Evolutionary conservation across 2,329 filamentous ascomycete genomes (phyloP), one percentile per base, ranked within the genome.

Genomic region (Colletotrichum melonis): DNA sequence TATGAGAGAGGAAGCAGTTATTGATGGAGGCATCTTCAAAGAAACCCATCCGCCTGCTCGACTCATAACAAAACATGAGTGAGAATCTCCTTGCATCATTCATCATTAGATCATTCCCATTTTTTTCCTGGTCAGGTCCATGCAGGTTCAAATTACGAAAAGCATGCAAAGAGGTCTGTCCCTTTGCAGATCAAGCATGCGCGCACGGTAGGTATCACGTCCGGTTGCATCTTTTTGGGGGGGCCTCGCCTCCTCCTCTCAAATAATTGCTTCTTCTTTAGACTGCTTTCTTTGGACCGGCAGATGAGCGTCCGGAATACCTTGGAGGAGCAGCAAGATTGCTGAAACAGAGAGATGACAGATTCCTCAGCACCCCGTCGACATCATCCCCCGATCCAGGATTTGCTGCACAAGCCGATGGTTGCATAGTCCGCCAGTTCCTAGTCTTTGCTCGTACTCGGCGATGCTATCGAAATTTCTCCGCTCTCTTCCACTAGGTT

Each of bases 291-390:
- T 63, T 26, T 46, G 62, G 52, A 55, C 38, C 64, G 69, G 64
- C 56, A 68, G 38, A 46, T 58, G 30, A 30, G 19, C 42, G 59
- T 49, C 14, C 3, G 26, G 14, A 16, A 26, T 30, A 28, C 28
- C 2, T 28, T 22, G 38, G 19, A 5, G 62, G 32, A 56, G 32
- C 5, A 42, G 35, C 4, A 46, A 38, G 11, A 49, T 52, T 56
- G 56, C 69, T 62, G 69, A 57, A 57, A 67, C 63, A 54, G 49
- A 60, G 62, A 30, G 46, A 57, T 58, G 26, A 62, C 63, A 72
- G 49, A 57, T 67, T 30, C 16, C 12, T 35, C 9, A 22, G 42
- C 42, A 11, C 7, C 9, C 22, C 8, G 26, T 12, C 22, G 24
- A 22, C 24, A 11, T 38, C 32, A 16, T 4, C 22, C 16, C 56